Evolutionary conservation across 148 eudicot genomes (phyloP), one percentile per base, ranked within the genome.

Genomic region (Talinum fruticosum): DNA sequence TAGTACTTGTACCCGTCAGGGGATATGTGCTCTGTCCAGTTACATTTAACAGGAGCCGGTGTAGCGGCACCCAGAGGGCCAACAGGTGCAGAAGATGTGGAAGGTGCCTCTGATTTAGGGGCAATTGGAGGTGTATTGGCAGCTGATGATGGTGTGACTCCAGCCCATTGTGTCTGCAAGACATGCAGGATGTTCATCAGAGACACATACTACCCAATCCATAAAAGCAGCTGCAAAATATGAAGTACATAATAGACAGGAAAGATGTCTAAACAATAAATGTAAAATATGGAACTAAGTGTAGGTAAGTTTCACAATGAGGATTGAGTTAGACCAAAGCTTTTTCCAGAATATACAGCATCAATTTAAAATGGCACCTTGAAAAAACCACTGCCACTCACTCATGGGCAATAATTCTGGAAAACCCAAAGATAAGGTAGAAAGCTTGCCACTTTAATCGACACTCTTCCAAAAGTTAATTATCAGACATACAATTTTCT

Each of bases 1-100:
- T 91, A 96, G 84, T 96, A 96, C 85, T 93, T 96, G 81, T 82
- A 86, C 37, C 99, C 99, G 84, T 89, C 97, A 72, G 99, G 99
- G 41, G 97, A 90, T 6, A 90, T 87, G 79, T 96, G 99, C 83
- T 96, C 99, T 35, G 99, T 90, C 99, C 99, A 96, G 81, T 83
- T 88, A 82, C 93, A 90, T 79, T 82, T 91, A 30, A 76, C 77
- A 53, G 89, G 85, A 83, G 85, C 86, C 19, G 71, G 66, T 67
- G 78, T 61, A 23, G 80, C 81, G 6, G 91, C n/a, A 69, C 57
- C 67, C 18, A 71, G 69, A 33, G 89, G 82, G 72, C 41, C 74
- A 81, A 79, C 79, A 23, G 89, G 75, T 29, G 82, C 70, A 61
- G 86, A 70, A 80, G 93, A 69, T 68, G 87, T 79, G 68, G 91